Evolutionary conservation across 495 filamentous ascomycete species (phyloP), one percentile per base, ranked within the genome.

Genomic region (Pyrenula aspistea): DNA sequence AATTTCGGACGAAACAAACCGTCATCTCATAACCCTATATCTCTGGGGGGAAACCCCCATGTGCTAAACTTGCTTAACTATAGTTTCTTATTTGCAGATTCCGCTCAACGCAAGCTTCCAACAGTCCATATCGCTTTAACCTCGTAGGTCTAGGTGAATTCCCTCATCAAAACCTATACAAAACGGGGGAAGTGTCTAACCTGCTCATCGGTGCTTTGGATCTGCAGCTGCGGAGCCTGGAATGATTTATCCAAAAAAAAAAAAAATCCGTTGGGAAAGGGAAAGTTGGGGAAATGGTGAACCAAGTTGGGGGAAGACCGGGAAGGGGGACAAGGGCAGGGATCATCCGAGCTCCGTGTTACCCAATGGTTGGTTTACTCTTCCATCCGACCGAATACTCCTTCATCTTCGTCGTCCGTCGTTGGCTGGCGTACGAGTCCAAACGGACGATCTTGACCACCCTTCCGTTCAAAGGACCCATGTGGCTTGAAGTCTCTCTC

Each of bases 401-500:
- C 31, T 42, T 42, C 31, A 42, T 42, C 31, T 42, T 42, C 31
- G 15, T 42, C 31, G 4, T 42, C 31, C 8, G 4, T 15, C 4
- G 4, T 15, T 42, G 31, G 15, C 8, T 42, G 31, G 15, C 31
- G 31, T 42, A 15, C 31, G 31, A 8, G 31, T 15, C 31, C 31
- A 42, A 42, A 42, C 8, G 8, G 8, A 42, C 31, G 31, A 15
- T 42, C 31, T 42, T 42, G 31, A 8, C 31, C 31, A 42, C 8
- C 4, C 4, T 4, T 42, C 31, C 31, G 4, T 15, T 42, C 31
- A 42, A 42, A 42, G 31, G 31, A 42, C 31, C 15, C 31, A 15
- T 42, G 31, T 42, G 31, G 31, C 15, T 42, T 42, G 31, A 42
- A 8, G 75, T 53, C 61, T 53, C 63, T 63, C 55, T 67, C 63